phyloP scores from a whole-genome alignment of 2,329 filamentous ascomycete genomes.

The Bipolaris cookei region DNA sequence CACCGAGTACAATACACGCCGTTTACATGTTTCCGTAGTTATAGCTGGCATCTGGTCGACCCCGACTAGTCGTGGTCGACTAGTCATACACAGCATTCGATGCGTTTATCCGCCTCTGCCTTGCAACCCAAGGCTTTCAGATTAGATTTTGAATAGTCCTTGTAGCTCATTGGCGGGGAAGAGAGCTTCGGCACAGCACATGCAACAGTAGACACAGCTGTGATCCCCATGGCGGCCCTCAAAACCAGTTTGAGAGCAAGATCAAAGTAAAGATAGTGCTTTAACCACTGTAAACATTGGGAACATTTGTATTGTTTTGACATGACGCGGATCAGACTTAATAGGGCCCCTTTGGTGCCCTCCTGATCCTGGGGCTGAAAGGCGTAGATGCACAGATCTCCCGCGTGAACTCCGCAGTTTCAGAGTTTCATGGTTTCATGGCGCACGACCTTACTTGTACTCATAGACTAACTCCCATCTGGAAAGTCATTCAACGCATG shows the following conservation, averaged over 20 bases:
- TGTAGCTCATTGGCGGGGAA: slow-evolving; percentile 1
- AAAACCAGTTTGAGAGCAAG: background rate
- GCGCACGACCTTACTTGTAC: background rate
- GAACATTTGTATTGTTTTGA: background rate
- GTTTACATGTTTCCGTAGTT: slow-evolving; percentile 23
- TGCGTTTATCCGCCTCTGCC: slow-evolving; percentile 19
- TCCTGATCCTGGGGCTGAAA: background rate
- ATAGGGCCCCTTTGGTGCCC: background rate
- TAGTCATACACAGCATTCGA: slow-evolving; percentile 21
- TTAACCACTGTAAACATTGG: background rate
- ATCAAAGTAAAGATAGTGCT: background rate
- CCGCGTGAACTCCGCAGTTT: slow-evolving; percentile 4
- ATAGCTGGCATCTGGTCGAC: slow-evolving; percentile 18
- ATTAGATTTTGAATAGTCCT: slow-evolving; percentile 10
- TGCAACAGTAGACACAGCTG: slow-evolving; percentile 16
- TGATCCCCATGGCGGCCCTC: slow-evolving; percentile 9
- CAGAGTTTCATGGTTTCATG: background rate
- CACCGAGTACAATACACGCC: slow-evolving; percentile 13
- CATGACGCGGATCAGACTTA: background rate
- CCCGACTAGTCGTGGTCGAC: slow-evolving; percentile 1
- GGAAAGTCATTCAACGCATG: background rate
- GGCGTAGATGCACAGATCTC: slow-evolving; percentile 13
- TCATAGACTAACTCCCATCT: background rate
- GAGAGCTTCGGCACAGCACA: background rate
- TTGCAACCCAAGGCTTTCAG: slow-evolving; percentile 22